Conservation (phyloP, 139 green algal species). For the Yamagishiella unicocca region DNA sequence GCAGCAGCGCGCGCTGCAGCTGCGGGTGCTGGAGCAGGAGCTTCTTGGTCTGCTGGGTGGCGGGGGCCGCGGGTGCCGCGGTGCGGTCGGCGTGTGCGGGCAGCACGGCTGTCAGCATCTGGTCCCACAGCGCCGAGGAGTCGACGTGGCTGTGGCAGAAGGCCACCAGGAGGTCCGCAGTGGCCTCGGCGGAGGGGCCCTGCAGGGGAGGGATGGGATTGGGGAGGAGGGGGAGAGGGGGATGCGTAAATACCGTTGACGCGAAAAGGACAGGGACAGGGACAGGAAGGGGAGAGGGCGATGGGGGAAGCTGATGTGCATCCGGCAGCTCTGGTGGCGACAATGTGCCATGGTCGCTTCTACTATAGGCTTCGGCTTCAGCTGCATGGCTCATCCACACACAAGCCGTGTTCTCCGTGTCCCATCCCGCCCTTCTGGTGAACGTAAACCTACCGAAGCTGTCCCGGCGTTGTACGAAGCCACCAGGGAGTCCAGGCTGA, state of each 20-base stretch:
- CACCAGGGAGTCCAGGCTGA: constrained; percentile 31
- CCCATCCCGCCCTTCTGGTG: too few species aligned
- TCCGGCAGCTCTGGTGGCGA: too few species aligned
- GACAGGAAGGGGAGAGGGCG: too few species aligned
- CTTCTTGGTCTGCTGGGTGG: background rate
- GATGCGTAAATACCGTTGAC: too few species aligned
- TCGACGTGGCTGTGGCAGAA: constrained; percentile 4
- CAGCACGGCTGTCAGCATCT: background rate
- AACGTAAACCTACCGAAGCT: background rate
- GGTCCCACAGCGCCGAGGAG: constrained; percentile 15
- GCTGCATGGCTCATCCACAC: too few species aligned
- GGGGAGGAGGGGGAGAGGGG: background rate
- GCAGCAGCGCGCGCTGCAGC: constrained; percentile 30
- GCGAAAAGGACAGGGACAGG: too few species aligned
- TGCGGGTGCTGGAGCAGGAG: background rate
- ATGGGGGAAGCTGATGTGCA: too few species aligned
- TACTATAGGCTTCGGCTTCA: too few species aligned
- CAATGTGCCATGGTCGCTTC: too few species aligned
- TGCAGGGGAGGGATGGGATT: background rate
- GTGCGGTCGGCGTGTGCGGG: background rate
- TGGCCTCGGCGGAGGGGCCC: constrained; percentile 8
- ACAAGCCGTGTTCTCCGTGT: too few species aligned
- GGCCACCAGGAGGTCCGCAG: constrained; percentile 45
- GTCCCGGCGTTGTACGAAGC: background rate
- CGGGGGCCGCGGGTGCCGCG: background rate